Base-by-base conservation (phyloP, 352 stramenopile genomes). In the Phytophthora agathidicida region DNA sequence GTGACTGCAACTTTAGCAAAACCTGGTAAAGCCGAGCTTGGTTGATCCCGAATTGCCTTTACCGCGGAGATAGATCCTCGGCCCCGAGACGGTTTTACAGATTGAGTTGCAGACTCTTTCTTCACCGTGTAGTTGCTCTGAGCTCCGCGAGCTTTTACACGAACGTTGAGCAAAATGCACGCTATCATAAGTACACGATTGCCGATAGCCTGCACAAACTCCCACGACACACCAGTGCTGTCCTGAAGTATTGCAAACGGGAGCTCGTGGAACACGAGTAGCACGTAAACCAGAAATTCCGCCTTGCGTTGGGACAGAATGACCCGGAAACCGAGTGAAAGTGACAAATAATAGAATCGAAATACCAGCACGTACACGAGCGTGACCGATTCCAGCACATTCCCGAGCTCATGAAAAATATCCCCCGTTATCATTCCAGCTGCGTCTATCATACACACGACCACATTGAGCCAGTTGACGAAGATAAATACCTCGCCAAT, bases 341-440 rank as follows among this genome's bases (percentile, higher is more conserved):
- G 39, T 3, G 36, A 65, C 3, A 75, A 26, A 24, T 65, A 72
- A 52, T 51, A 68, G 52, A 75, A 75, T 2, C 55, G 66, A 20
- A 69, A 71, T 7, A 59, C 32, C n/a, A 66, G 24, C 13, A 75
- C 55, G 31, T 72, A 69, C 3, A 56, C n/a, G 0, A 75, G 51
- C 2, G 56, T 56, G 14, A 58, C 10, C 0, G 55, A 49, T 32
- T 75, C 56, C 1, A 60, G 24, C 3, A 71, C 26, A 19, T 74
- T 68, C 17, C 43, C 30, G 10, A 53, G 5, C 2, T 31, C 13
- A 32, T 68, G 47, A 23, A 68, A 22, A 4, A 8, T 19, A 7
- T 59, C 39, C 0, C 33, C 24, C 1, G 14, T 23, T 8, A 48
- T 14, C 9, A 55, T 14, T 3, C 30, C 36, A 17, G 51, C 27